Conservation (phyloP, 208 protist species). For the Crithidia fasciculata region DNA sequence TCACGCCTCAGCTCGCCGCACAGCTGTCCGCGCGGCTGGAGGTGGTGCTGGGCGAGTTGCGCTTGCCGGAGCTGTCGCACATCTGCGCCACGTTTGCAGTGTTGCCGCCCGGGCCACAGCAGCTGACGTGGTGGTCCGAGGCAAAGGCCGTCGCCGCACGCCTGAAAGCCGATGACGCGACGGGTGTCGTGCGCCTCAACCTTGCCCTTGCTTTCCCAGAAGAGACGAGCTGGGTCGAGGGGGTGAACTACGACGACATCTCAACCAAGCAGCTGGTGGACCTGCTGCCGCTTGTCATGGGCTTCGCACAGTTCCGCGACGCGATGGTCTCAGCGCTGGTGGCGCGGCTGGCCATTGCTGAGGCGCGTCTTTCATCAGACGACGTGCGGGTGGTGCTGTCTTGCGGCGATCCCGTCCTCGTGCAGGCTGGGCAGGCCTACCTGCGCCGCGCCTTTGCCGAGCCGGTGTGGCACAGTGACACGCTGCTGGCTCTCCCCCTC, state of each 20-base stretch:
- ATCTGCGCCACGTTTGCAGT: conserved; percentile 82
- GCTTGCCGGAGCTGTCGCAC: conserved; percentile 80
- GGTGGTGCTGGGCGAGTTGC: conserved; percentile 74
- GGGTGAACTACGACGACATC: conserved; percentile 66
- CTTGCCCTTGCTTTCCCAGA: conserved; percentile 81
- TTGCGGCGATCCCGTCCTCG: conserved; percentile 40
- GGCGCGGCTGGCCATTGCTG: conserved; percentile 41
- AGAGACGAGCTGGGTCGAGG: conserved; percentile 43
- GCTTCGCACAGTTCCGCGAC: conserved; percentile 35
- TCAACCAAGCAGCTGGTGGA: conserved; percentile 75
- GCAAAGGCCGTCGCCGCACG: conserved; percentile 71
- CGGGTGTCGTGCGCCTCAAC: conserved; percentile 52
- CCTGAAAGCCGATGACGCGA: conserved; percentile 36
- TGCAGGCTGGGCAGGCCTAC: conserved; percentile 52
- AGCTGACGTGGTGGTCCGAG: conserved; percentile 74
- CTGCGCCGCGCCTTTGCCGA: conserved; percentile 64
- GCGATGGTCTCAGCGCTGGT: conserved; percentile 50
- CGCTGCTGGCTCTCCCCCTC: conserved; percentile 72
- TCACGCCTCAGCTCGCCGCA: conserved; percentile 56
- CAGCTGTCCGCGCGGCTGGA: conserved; percentile 71
- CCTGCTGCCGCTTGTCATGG: conserved; percentile 52
- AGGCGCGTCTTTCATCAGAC: conserved; percentile 67
- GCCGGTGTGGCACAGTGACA: conserved; percentile 71
- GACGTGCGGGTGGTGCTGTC: conserved; percentile 65
- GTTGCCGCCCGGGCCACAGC: conserved; percentile 28